Evolutionary conservation across 331 rosid species (phyloP), one percentile per base, ranked within the genome.

Genomic region (Pyracantha coccinea): DNA sequence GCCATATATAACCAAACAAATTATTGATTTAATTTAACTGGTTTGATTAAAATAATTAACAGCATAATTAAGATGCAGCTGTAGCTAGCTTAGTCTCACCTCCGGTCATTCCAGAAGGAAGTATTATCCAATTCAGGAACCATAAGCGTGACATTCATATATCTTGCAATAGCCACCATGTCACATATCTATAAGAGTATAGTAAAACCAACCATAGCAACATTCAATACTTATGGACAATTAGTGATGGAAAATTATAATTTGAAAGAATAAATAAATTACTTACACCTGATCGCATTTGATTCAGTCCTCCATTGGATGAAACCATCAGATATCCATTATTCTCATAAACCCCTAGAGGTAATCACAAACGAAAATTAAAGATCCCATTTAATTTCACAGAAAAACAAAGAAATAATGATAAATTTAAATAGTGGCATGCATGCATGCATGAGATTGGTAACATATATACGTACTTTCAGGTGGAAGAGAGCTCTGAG

Each of bases 221-320:
- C 41, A 35, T 2, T 35, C 41, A 35, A 35, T 2, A 35, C 41
- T 35, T 35, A 8, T 8, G 41, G 41, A 25, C 32, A 29, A 29
- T 29, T 29, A 29, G 32, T 29, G 32, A 4, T 3, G 4, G 32
- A 4, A 29, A 29, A 44, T 44, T 44, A 11, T 44, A 44, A 11
- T 44, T 41, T 0, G 13, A 21, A 55, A 25, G 23, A 50, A 29
- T 16, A 31, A 59, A 57, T 14, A 27, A 47, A 61, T 27, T 76
- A 83, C 91, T 81, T 79, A 86, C 90, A 38, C 90, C 88, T 6
- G 89, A 79, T 74, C 91, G 73, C 92, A 88, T 86, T 87, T 90
- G 91, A 82, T 90, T 88, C 69, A 88, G 77, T 75, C 96, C 93
- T 80, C 96, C 93, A 41, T 88, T 86, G 65, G 88, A 86, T 67